A percentile compares a stretch with the other conserved stretches of the same genome.
Conservation (phyloP, 768 basidiomycete species). For the Suillus luteus region DNA sequence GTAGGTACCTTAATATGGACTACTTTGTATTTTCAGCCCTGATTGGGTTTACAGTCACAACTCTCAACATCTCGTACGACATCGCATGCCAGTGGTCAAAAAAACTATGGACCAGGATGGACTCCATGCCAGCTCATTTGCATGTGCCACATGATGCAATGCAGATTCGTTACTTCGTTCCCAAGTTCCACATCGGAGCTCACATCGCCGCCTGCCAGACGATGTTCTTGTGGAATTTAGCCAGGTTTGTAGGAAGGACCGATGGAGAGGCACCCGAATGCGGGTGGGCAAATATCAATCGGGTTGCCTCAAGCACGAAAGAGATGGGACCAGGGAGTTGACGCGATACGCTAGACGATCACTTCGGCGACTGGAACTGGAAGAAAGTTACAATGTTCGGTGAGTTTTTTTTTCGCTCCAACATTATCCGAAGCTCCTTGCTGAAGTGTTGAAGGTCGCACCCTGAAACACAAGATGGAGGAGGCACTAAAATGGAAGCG, state of each 20-base stretch:
- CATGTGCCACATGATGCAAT: not conserved
- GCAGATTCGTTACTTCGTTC: not conserved
- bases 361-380: not conserved
- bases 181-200: not conserved
- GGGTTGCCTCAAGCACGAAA: not conserved
- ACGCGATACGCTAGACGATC: not conserved
- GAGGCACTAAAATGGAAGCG: not conserved
- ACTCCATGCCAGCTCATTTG: not conserved
- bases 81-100: slow-evolving; percentile 24
- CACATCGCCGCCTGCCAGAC: not conserved
- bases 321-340: not conserved
- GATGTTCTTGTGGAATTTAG: not conserved
- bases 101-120: slow-evolving; percentile 16
- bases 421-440: not conserved
- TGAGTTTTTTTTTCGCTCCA: not conserved
- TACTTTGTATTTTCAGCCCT: slow-evolving; percentile 7
- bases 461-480: not conserved
- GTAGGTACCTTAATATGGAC: slow-evolving; percentile 6
- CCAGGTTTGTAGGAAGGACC: not conserved
- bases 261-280: not conserved
- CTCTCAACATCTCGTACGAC: slow-evolving; percentile 21
- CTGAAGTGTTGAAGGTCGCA: not conserved
- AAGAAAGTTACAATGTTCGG: not conserved
- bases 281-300: not conserved
- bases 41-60: not conserved